Conservation (phyloP, 169 alveolate species). For the Plasmodium knowlesi region DNA sequence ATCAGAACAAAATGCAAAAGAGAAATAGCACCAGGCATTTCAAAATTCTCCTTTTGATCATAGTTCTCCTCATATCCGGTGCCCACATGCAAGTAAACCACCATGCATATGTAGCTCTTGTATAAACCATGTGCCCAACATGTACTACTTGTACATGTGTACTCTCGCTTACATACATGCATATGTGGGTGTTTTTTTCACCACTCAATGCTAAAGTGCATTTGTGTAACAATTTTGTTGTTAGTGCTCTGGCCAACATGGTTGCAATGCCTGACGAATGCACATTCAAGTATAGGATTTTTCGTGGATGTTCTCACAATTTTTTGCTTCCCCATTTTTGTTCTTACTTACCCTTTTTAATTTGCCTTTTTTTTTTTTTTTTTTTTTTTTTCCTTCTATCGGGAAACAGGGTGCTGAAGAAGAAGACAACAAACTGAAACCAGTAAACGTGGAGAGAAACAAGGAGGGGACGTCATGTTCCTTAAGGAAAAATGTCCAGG, state of each 20-base stretch:
- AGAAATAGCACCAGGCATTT: neutral
- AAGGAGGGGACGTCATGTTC: neutral
- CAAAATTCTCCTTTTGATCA: slow-evolving; percentile 16
- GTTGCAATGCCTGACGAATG: neutral
- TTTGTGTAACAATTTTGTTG: neutral
- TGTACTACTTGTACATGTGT: neutral
- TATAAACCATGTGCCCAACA: neutral
- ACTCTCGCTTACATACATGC: neutral
- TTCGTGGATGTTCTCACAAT: neutral
- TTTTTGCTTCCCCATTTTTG: neutral
- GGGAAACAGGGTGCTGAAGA: neutral
- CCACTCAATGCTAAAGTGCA: neutral
- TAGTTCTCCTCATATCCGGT: neutral
- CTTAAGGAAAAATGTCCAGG: neutral
- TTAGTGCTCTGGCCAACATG: neutral
- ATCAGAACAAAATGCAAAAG: slow-evolving; percentile 5
- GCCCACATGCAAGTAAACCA: neutral
- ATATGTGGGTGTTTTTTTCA: neutral
- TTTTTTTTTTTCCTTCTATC: neutral
- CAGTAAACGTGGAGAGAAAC: neutral
- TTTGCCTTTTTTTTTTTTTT: neutral
- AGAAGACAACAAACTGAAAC: neutral
- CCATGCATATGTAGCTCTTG: neutral
- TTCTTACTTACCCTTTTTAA: neutral
- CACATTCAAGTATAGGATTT: neutral